Base-by-base conservation (phyloP, 257 asterid genomes). In the Nicotiana paniculata region DNA sequence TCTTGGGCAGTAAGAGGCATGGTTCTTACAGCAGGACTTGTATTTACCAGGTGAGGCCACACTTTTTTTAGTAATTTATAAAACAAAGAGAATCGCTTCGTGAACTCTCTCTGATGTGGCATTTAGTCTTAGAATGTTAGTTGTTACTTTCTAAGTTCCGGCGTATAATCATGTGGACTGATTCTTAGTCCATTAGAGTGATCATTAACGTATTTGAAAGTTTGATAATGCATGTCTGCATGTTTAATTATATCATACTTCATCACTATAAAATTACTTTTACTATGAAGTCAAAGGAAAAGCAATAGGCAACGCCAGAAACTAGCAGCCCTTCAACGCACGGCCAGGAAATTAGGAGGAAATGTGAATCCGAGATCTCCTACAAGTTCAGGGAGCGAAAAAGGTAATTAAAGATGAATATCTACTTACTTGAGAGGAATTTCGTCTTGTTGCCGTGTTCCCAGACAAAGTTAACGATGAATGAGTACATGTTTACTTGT, bases 1-100 rank as follows among this genome's bases (percentile, higher is more conserved):
- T 94, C 97, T 39, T 96, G 99, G 99, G 98, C 99, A 18, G 90
- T 96, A 43, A 98, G 97, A 39, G 98, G 98, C 67, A 89, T 96
- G 97, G 98, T 94, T 83, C 97, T 96, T 67, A 94, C 99, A n/a
- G 98, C 96, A 17, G 99, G 99, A 59, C 92, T 96, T 70, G 81
- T 94, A 15, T 91, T 94, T 87, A 90, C 88, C 82, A 93, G 98
- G 99, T 94, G 72, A 82, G 92, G 30, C 77, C 76, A 82, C 65
- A 83, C 26, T 65, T 69, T 59, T 32, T 76, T 46, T 9, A 58
- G 62, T 5, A 43, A n/a, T 64, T 51, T 21, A 7, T 39, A 35
- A 39, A 18, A 13, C 9, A n/a, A 72, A 24, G 13, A 12, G 16
- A 0, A 9, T 72, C 24, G 39, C 24, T 48, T 24, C 4, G 6